These are phyloP conservation scores for Colletotrichum navitas DNA, from an alignment of 2,329 filamentous ascomycete species.

Conservation along the genomic window DNA sequence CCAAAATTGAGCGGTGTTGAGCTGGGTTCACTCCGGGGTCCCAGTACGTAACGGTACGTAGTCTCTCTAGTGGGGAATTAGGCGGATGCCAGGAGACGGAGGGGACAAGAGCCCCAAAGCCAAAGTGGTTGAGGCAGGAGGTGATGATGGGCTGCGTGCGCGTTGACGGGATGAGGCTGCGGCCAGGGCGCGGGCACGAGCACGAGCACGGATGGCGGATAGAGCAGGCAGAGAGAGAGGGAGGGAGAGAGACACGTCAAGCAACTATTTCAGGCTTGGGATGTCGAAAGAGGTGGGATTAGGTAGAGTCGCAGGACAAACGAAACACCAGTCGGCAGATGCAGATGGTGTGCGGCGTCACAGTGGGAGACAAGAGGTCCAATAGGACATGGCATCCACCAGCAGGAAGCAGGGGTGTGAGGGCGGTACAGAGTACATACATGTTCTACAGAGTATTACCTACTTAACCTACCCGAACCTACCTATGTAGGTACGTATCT, in stretches of 20 bases:
- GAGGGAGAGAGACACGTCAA: not conserved
- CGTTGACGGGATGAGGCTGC: constrained; percentile 13
- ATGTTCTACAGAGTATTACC: no score
- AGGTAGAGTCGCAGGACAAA: not conserved
- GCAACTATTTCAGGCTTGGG: constrained; percentile 5
- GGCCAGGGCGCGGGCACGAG: not conserved
- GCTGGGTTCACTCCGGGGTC: constrained; percentile 20
- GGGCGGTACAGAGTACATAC: not conserved
- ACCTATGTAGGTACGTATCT: not conserved
- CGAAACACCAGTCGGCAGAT: not conserved
- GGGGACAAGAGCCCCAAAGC: not conserved
- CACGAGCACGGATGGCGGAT: not conserved
- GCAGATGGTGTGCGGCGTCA: constrained; percentile 14
- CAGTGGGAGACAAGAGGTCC: not conserved
- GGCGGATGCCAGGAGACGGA: not conserved
- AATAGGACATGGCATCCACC: not conserved
- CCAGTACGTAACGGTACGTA: not conserved
- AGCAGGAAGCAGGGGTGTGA: not conserved
- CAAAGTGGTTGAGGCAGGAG: not conserved
- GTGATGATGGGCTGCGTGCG: constrained; percentile 1
- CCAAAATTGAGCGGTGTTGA: constrained; percentile 14
- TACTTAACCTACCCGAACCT: no score
- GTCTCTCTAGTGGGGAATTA: not conserved
- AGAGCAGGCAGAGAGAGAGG: not conserved
- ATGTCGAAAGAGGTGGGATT: constrained; percentile 14